phyloP scores from a whole-genome alignment of 306 rosid genomes.

The Luffa acutangula region DNA sequence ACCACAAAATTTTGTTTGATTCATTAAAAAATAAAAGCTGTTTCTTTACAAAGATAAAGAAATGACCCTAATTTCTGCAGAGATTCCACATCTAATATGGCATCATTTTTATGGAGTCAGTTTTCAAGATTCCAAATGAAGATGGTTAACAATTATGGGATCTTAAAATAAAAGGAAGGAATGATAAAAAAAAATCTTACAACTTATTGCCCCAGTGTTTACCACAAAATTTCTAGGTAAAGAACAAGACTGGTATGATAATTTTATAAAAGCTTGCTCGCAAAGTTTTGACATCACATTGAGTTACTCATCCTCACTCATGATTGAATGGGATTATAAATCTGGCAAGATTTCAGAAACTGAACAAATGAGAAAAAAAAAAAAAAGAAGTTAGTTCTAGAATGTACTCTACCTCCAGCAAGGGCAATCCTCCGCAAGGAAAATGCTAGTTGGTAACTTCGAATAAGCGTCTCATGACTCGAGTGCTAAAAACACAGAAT shows the following conservation, averaged over 20 bases:
- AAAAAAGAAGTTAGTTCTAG: neutral
- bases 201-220: neutral
- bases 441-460: conserved; percentile 72
- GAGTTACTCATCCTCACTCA: neutral
- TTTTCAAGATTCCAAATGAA: neutral
- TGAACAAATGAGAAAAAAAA: neutral
- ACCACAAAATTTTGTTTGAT: neutral
- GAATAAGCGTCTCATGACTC: conserved; percentile 42
- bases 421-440: conserved; percentile 66
- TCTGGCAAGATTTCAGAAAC: neutral
- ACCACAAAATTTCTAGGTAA: neutral
- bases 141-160: neutral
- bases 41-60: neutral
- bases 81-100: neutral
- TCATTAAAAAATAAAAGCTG: neutral
- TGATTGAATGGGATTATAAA: neutral
- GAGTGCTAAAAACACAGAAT: conserved; percentile 28
- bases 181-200: neutral
- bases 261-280: neutral
- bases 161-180: neutral
- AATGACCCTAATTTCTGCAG: neutral
- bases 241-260: neutral
- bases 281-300: neutral
- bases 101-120: neutral
- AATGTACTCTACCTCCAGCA: conserved; percentile 37